Evolutionary conservation across 805 yeast species (phyloP).

Genomic region (Kluyveromyces aestuarii): DNA sequence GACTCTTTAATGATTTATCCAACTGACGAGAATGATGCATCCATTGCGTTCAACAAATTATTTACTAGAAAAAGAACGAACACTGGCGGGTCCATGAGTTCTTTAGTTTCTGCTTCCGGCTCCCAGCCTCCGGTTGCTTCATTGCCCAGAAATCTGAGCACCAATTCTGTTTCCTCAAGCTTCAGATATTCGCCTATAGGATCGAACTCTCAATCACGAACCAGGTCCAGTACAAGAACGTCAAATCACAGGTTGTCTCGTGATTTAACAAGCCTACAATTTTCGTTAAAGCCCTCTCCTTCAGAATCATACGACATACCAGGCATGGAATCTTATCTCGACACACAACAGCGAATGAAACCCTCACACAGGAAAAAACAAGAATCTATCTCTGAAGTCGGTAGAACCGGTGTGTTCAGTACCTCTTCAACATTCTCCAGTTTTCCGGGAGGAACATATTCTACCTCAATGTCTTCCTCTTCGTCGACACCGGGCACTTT

Average conservation of each 20-base stretch:
- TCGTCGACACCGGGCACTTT: conserved; percentile 16
- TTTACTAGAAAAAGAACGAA: conserved; percentile 25
- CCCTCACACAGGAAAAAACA: conserved; percentile 22
- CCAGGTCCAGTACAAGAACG: conserved; percentile 23
- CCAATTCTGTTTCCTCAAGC: conserved; percentile 17
- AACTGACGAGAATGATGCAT: conserved; percentile 28
- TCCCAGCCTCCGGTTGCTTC: conserved; percentile 3
- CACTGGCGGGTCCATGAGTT: conserved; percentile 25
- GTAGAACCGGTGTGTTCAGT: conserved; percentile 1
- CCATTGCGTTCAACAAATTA: conserved; percentile 28
- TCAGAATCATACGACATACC: conserved; percentile 4
- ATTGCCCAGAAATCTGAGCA: conserved; percentile 15
- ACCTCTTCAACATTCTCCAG: background rate
- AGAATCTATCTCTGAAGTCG: conserved; percentile 24
- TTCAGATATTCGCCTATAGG: conserved; percentile 24
- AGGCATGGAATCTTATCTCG: conserved; percentile 15
- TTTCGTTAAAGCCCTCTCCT: conserved; percentile 3
- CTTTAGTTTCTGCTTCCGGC: conserved; percentile 14
- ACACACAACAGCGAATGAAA: conserved; percentile 11
- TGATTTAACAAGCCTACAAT: conserved; percentile 18
- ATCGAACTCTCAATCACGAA: conserved; percentile 24
- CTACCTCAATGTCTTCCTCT: conserved; percentile 7
- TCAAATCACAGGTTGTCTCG: conserved; percentile 20
- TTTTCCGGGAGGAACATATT: background rate
- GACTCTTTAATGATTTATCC: conserved; percentile 1